Percentiles rank a stretch among this genome's conserved stretches.
Evolutionary conservation across 768 basidiomycete genomes (phyloP).

Genomic region (Tricholoma matsutake): DNA sequence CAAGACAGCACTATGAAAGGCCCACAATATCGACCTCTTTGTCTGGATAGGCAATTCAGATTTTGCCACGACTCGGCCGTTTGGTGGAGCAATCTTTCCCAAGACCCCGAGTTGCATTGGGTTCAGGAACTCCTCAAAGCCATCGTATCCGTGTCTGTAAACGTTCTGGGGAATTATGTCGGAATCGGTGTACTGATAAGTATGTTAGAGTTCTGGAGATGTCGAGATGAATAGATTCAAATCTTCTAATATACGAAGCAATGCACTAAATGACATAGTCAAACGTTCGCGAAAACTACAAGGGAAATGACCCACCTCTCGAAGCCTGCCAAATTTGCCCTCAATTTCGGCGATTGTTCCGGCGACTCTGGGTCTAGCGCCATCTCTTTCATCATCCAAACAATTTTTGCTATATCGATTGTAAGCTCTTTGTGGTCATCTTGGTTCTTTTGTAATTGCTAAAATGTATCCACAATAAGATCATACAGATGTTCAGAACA

Average conservation of each 20-base stretch:
- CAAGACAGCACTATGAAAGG: not conserved
- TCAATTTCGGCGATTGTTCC: not conserved
- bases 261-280: not conserved
- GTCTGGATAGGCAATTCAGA: not conserved
- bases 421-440: not conserved
- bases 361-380: not conserved
- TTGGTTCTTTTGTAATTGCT: not conserved
- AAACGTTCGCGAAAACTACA: not conserved
- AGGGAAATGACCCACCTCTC: not conserved
- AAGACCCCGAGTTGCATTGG: not conserved
- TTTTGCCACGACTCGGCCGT: not conserved
- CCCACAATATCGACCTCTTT: not conserved
- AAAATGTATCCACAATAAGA: not conserved
- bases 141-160: not conserved
- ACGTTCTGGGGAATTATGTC: not conserved
- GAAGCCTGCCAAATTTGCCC: not conserved
- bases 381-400: not conserved
- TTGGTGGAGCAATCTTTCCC: not conserved
- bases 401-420: not conserved
- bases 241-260: not conserved
- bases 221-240: too few relatives aligned
- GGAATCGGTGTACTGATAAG: not conserved
- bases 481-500: not conserved
- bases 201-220: too few relatives aligned
- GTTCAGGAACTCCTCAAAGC: not conserved